phyloP scores from a whole-genome alignment of 2,329 filamentous ascomycete genomes.

The Fusarium sp. region DNA sequence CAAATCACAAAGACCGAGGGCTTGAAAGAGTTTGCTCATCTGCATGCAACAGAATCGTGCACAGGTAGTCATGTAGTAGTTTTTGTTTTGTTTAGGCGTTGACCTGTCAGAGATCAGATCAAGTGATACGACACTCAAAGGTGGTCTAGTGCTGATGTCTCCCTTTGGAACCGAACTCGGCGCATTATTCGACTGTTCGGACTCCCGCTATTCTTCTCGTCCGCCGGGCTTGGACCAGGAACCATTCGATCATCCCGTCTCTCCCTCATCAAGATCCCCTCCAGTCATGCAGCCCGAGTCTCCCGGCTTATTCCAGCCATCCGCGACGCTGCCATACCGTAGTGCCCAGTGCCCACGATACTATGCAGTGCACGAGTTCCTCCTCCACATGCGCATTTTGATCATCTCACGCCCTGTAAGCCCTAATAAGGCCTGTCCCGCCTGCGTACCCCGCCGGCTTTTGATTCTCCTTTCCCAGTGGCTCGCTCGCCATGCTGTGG shows the following conservation, averaged over 20 bases:
- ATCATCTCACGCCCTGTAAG: slow-evolving; percentile 44
- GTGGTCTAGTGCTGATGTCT: slow-evolving; percentile 37
- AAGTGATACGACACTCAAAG: slow-evolving; percentile 9
- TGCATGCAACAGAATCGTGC: not conserved
- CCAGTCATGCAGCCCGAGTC: slow-evolving; percentile 17
- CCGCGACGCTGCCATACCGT: not conserved
- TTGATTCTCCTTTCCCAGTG: slow-evolving; percentile 14
- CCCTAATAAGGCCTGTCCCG: slow-evolving; percentile 43
- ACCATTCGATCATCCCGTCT: slow-evolving; percentile 42
- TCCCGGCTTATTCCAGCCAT: slow-evolving; percentile 10
- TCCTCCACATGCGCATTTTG: slow-evolving; percentile 11
- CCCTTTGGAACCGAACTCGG: not conserved
- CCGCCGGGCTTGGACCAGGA: slow-evolving; percentile 24
- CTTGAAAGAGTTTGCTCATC: slow-evolving; percentile 1
- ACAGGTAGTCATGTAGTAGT: slow-evolving; percentile 7
- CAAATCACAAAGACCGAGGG: not conserved
- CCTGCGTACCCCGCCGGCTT: slow-evolving; percentile 30
- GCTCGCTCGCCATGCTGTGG: slow-evolving; percentile 17
- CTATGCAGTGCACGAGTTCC: slow-evolving; percentile 17
- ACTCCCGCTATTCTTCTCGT: slow-evolving; percentile 7
- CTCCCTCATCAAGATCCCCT: slow-evolving; percentile 15
- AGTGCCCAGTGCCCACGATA: slow-evolving; percentile 15
- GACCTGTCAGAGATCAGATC: slow-evolving; percentile 13
- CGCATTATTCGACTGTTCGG: not conserved
- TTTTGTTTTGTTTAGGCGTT: slow-evolving; percentile 2